Percentiles rank a stretch among this genome's conserved stretches.
phyloP scores from a whole-genome alignment of 2,329 filamentous ascomycete genomes.

The Calonectria henricotiae region DNA sequence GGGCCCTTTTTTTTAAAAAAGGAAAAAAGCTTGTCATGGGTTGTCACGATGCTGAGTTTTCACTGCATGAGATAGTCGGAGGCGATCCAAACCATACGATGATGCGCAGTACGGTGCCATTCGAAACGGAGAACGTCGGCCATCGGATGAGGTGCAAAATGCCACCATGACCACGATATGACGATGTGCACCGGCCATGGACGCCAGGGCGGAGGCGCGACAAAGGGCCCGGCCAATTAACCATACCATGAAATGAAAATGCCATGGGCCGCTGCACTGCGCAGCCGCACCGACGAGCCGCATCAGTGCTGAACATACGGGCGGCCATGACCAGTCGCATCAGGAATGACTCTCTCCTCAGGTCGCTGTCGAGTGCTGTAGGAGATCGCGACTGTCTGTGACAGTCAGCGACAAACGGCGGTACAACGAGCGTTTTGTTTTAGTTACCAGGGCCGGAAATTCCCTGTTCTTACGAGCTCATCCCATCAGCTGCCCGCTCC shows the following conservation, averaged over 20 bases:
- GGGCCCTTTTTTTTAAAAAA: slow-evolving; percentile 31
- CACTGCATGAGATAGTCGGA: slow-evolving; percentile 7
- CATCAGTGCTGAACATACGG: slow-evolving; percentile 36
- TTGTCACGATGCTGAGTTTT: slow-evolving; percentile 22
- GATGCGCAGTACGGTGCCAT: slow-evolving; percentile 13
- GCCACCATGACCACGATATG: slow-evolving; percentile 19
- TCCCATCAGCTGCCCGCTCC: slow-evolving; percentile 8
- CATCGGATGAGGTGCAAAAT: neutral
- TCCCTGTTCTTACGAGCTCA: slow-evolving; percentile 15
- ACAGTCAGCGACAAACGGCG: neutral
- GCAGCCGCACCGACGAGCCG: slow-evolving; percentile 33
- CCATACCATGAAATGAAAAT: slow-evolving; percentile 5
- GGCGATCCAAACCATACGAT: slow-evolving; percentile 23
- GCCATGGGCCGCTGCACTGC: slow-evolving; percentile 9
- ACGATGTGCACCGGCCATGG: slow-evolving; percentile 13
- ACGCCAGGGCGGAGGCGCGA: slow-evolving; percentile 26
- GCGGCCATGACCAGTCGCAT: slow-evolving; percentile 20
- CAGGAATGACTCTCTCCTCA: slow-evolving; percentile 24
- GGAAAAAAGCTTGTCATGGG: slow-evolving; percentile 25
- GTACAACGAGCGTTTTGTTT: slow-evolving; percentile 25
- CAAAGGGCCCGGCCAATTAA: slow-evolving; percentile 23
- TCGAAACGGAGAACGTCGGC: slow-evolving; percentile 9
- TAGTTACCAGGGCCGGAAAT: slow-evolving; percentile 6
- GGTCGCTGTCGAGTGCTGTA: neutral
- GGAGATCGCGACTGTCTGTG: slow-evolving; percentile 10